Evolutionary conservation across 2,329 filamentous ascomycete species (phyloP).

Genomic region (Acarospora socialis): DNA sequence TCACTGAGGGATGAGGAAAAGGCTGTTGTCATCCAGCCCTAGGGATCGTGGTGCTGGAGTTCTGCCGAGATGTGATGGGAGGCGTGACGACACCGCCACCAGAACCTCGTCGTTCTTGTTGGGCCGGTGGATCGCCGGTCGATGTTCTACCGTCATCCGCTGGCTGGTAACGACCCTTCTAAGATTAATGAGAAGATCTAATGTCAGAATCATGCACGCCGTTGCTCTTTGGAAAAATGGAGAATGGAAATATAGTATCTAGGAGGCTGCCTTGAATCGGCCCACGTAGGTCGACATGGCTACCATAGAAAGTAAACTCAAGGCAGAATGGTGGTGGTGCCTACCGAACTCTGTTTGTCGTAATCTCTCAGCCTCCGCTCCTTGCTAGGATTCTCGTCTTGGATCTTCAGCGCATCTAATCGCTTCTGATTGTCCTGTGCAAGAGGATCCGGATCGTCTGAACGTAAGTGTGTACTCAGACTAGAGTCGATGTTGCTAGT

Average conservation of each 20-base stretch:
- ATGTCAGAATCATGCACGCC: no score
- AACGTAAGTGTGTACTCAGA: constrained; percentile 3
- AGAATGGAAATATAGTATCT: no score
- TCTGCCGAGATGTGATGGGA: not conserved
- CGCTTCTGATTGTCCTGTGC: constrained; percentile 75
- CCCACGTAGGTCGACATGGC: no score
- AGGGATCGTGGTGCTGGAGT: not conserved
- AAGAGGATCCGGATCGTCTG: constrained; percentile 63
- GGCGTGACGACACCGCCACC: constrained; percentile 1
- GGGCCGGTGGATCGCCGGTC: constrained; percentile 1
- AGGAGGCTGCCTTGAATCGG: no score
- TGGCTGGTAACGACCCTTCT: not conserved
- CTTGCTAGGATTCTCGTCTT: constrained; percentile 46
- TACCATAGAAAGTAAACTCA: no score
- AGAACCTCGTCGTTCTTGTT: constrained; percentile 2
- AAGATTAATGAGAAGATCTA: no score
- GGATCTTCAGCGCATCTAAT: constrained; percentile 77
- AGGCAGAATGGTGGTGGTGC: no score
- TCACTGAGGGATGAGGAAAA: not conserved
- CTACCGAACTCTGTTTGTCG: not conserved
- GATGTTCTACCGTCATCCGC: constrained; percentile 2
- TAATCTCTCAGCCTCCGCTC: not conserved
- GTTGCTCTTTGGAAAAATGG: no score
- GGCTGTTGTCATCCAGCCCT: not conserved
- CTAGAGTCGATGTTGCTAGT: constrained; percentile 25